Evolutionary conservation across 352 stramenopile genomes (phyloP).

Genomic region (Phytophthora idaei): DNA sequence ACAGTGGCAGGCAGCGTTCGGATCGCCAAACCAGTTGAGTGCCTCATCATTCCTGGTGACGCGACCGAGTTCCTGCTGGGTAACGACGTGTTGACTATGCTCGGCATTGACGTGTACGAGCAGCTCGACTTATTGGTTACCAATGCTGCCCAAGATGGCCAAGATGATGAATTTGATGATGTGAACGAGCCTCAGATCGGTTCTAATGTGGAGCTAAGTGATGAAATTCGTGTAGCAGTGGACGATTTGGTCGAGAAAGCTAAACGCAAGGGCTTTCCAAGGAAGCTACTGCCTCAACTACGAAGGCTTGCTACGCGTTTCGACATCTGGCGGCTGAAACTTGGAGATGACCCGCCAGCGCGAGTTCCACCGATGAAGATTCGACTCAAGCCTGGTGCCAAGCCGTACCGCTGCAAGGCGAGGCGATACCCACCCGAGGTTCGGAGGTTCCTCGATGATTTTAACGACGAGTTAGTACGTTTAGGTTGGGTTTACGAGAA

Average conservation of each 20-base stretch:
- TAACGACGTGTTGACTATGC: conserved; percentile 13
- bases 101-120: conserved; percentile 1
- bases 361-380: background rate
- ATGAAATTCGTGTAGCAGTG: background rate
- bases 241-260: background rate
- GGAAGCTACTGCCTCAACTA: background rate
- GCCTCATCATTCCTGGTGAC: too few relatives aligned
- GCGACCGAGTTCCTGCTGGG: background rate
- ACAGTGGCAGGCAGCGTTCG: too few relatives aligned
- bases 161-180: conserved; percentile 3
- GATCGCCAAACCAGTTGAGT: too few relatives aligned
- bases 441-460: too few relatives aligned
- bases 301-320: background rate
- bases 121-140: conserved; percentile 1
- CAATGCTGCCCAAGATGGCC: conserved; percentile 5
- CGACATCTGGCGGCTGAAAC: background rate
- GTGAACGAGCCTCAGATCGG: background rate
- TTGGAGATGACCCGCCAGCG: background rate
- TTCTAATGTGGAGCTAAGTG: background rate
- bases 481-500: too few relatives aligned
- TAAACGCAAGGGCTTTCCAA: background rate
- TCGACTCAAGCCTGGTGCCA: background rate
- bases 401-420: too few relatives aligned
- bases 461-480: too few relatives aligned
- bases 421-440: too few relatives aligned